These are phyloP conservation scores for Talaromyces sp. DNA, from an alignment of 2,329 filamentous ascomycete genomes.

Conservation along the genomic window DNA sequence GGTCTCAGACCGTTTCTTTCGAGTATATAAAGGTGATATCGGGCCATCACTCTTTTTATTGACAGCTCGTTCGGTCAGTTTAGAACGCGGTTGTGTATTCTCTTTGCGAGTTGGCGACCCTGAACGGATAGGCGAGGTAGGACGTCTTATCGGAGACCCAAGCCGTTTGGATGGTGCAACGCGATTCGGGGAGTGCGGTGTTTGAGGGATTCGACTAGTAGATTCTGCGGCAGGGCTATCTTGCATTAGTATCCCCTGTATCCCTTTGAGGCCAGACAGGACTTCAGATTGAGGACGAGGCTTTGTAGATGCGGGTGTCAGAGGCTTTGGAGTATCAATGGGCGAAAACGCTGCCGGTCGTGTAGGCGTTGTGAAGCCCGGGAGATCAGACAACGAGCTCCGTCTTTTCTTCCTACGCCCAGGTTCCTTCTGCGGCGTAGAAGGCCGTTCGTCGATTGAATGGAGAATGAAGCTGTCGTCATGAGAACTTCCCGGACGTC, in stretches of 20 bases:
- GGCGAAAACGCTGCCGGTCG: conserved; percentile 41
- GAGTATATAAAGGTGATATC: conserved; percentile 30
- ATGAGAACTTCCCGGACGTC: conserved; percentile 41
- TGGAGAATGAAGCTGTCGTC: conserved; percentile 45
- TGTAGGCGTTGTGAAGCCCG: conserved; percentile 57
- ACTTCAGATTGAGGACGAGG: conserved; percentile 22
- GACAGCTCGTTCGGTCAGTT: conserved; percentile 26
- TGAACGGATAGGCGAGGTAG: conserved; percentile 26
- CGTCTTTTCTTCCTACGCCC: conserved; percentile 69
- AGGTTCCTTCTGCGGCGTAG: conserved; percentile 38
- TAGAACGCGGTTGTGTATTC: conserved; percentile 31
- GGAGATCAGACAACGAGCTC: conserved; percentile 86
- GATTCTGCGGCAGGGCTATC: conserved; percentile 1
- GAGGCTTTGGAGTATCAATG: conserved; percentile 31
- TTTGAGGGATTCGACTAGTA: conserved; percentile 8
- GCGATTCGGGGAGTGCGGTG: conserved; percentile 5
- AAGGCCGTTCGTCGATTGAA: conserved; percentile 47
- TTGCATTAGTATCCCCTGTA: conserved; percentile 5
- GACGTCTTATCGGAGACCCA: conserved; percentile 27
- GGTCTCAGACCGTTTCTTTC: conserved; percentile 40
- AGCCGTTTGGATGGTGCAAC: conserved; percentile 22
- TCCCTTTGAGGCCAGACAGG: conserved; percentile 14
- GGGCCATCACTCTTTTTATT: conserved; percentile 28
- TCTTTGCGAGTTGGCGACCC: conserved; percentile 34
- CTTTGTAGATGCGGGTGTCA: conserved; percentile 22